Evolutionary conservation across 2,329 filamentous ascomycete genomes (phyloP).

Genomic region (Penicillium sp.): DNA sequence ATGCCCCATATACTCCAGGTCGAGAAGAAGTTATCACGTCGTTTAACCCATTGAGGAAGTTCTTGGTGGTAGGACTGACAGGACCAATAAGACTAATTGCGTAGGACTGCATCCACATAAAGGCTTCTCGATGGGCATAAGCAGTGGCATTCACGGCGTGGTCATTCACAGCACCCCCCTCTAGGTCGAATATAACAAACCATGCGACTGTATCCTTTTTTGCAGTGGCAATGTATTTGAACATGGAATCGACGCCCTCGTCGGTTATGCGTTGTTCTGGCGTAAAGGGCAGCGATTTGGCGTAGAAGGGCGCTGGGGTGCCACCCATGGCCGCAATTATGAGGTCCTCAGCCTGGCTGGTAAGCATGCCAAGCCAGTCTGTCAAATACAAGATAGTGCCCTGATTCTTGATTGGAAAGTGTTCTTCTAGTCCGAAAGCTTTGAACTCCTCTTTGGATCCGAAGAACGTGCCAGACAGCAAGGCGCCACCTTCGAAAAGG

Average conservation of each 20-base stretch:
- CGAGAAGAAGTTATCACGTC: slow-evolving; percentile 30
- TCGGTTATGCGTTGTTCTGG: slow-evolving; percentile 50
- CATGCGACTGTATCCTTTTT: slow-evolving; percentile 56
- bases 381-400: slow-evolving; percentile 25
- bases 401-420: slow-evolving; percentile 23
- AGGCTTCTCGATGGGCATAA: slow-evolving; percentile 63
- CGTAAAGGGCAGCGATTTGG: slow-evolving; percentile 59
- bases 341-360: slow-evolving; percentile 26
- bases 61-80: slow-evolving; percentile 48
- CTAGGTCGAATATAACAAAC: slow-evolving; percentile 64
- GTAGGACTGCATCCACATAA: slow-evolving; percentile 66
- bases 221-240: slow-evolving; percentile 54
- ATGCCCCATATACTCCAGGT: slow-evolving; percentile 49
- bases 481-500: slow-evolving; percentile 53
- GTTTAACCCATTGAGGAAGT: slow-evolving; percentile 57
- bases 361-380: slow-evolving; percentile 31
- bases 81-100: slow-evolving; percentile 50
- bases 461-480: slow-evolving; percentile 63
- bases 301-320: slow-evolving; percentile 54
- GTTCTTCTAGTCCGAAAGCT: slow-evolving; percentile 31
- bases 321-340: slow-evolving; percentile 33
- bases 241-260: slow-evolving; percentile 50
- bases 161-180: slow-evolving; percentile 61
- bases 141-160: slow-evolving; percentile 57
- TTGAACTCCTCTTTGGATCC: slow-evolving; percentile 59